Conservation (phyloP, 495 filamentous ascomycete species). For the Glarea lozoyensis region DNA sequence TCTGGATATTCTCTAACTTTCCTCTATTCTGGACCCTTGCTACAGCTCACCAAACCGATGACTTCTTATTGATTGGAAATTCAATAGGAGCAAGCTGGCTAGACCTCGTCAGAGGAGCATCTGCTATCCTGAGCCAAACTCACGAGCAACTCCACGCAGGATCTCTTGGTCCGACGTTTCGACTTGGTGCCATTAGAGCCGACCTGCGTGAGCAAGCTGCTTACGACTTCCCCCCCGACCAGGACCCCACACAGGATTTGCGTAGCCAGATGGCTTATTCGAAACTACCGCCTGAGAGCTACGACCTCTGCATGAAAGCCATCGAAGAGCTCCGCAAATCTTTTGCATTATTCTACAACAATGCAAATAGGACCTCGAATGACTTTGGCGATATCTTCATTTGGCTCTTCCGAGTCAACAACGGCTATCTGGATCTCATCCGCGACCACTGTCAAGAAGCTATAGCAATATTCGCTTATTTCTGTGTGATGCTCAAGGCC, state of each 20-base stretch:
- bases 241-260: conserved; percentile 14
- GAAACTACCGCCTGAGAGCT: too few relatives aligned
- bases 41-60: conserved; percentile 30
- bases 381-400: conserved; percentile 27
- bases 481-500: conserved; percentile 28
- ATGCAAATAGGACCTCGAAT: background rate
- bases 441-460: conserved; percentile 26
- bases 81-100: conserved; percentile 32
- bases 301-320: too few relatives aligned
- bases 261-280: too few relatives aligned
- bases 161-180: conserved; percentile 24
- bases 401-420: conserved; percentile 28
- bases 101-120: conserved; percentile 27
- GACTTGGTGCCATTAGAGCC: conserved; percentile 17
- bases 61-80: conserved; percentile 31
- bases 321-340: conserved; percentile 2
- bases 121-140: conserved; percentile 25
- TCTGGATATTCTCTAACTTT: conserved; percentile 42
- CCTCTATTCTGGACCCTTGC: conserved; percentile 40
- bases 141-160: conserved; percentile 17
- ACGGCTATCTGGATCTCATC: conserved; percentile 26
- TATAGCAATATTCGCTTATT: conserved; percentile 32
- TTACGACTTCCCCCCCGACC: background rate
- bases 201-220: background rate
- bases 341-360: conserved; percentile 1